A percentile compares a stretch with the other conserved stretches of the same genome.
phyloP scores from a whole-genome alignment of 2,329 filamentous ascomycete species.

The Trichoderma simmonsii region DNA sequence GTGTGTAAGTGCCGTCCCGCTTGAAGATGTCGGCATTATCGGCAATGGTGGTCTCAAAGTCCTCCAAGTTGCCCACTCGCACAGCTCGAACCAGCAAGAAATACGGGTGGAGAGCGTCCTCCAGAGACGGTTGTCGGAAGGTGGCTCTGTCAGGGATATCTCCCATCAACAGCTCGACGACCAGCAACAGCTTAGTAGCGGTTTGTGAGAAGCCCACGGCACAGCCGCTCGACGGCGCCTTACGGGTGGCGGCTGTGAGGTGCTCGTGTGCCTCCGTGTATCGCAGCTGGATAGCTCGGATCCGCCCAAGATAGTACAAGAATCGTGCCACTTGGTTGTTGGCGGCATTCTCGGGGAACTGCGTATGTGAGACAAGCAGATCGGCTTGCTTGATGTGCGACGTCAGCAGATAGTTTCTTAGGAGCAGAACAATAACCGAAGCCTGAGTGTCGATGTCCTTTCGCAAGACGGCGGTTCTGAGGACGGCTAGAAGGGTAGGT shows the following conservation, averaged over 20 bases:
- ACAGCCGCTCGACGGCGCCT: slow-evolving; percentile 84
- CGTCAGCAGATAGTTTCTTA: slow-evolving; percentile 93
- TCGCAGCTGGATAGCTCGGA: slow-evolving; percentile 90
- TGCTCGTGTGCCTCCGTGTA: slow-evolving; percentile 98
- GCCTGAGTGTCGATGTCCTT: slow-evolving; percentile 98
- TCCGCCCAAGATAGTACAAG: slow-evolving; percentile 94
- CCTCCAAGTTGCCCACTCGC: slow-evolving; percentile 90
- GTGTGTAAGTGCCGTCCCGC: slow-evolving; percentile 89
- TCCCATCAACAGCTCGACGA: slow-evolving; percentile 96
- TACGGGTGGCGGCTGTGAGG: slow-evolving; percentile 87
- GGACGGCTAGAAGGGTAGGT: slow-evolving; percentile 78
- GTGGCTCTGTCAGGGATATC: slow-evolving; percentile 94
- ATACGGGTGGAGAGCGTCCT: slow-evolving; percentile 86
- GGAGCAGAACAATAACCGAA: slow-evolving; percentile 87
- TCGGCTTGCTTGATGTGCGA: slow-evolving; percentile 97
- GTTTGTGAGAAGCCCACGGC: slow-evolving; percentile 94
- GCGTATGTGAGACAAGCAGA: slow-evolving; percentile 89
- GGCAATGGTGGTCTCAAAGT: slow-evolving; percentile 84
- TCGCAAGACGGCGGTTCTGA: slow-evolving; percentile 91
- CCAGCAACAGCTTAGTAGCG: slow-evolving; percentile 91
- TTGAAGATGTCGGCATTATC: slow-evolving; percentile 81
- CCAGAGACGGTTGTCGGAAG: slow-evolving; percentile 85
- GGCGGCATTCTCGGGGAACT: slow-evolving; percentile 88
- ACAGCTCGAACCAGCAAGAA: slow-evolving; percentile 92
- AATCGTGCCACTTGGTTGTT: slow-evolving; percentile 99